Percentiles rank a stretch among this genome's conserved stretches.
Conservation (phyloP, 768 basidiomycete genomes). For the Hemileccinum impolitum region DNA sequence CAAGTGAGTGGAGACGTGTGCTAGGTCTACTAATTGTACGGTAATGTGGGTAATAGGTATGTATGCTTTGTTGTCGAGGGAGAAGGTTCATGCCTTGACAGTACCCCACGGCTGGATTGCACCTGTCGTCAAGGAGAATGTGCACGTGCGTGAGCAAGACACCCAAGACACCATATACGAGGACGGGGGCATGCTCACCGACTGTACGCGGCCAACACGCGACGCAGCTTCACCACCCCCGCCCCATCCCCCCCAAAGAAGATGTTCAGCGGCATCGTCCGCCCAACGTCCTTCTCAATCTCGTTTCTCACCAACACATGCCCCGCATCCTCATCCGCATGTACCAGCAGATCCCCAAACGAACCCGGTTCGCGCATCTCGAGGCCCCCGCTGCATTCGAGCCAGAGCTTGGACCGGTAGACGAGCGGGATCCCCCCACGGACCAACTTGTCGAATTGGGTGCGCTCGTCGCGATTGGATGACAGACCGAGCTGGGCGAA, state of each 20-base stretch:
- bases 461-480: conserved; percentile 65
- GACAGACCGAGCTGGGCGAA: conserved; percentile 85
- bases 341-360: conserved; percentile 78
- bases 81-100: conserved; percentile 97
- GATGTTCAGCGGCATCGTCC: conserved; percentile 91
- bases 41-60: background rate
- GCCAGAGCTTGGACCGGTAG: conserved; percentile 86
- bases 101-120: conserved; percentile 90
- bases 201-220: conserved; percentile 90
- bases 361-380: conserved; percentile 91
- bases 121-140: conserved; percentile 45
- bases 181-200: conserved; percentile 50
- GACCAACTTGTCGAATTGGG: conserved; percentile 78
- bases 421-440: conserved; percentile 82
- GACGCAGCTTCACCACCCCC: conserved; percentile 86
- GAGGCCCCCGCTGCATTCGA: conserved; percentile 90
- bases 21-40: background rate
- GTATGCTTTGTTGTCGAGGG: background rate
- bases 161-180: background rate
- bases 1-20: too few species aligned
- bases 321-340: conserved; percentile 40
- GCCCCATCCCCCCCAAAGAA: conserved; percentile 98
- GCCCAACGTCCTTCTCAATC: conserved; percentile 94
- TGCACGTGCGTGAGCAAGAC: background rate
- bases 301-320: conserved; percentile 58